Conservation (phyloP, 2,329 filamentous ascomycete species). For the Fonsecaea erecta region DNA sequence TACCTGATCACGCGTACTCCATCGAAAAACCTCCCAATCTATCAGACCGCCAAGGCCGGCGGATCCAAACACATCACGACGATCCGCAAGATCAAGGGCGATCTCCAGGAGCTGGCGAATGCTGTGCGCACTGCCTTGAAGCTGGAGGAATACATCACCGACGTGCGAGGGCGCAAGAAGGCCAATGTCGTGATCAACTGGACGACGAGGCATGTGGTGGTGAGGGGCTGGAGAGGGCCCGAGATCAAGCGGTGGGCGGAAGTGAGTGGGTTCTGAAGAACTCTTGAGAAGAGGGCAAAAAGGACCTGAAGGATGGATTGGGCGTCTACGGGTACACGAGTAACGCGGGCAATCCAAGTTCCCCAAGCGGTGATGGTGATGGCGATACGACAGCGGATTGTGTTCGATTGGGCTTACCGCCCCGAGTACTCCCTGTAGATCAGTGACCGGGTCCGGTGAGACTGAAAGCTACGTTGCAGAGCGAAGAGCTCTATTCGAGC, state of each 20-base stretch:
- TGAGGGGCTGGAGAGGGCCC: constrained; percentile 63
- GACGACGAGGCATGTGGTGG: constrained; percentile 72
- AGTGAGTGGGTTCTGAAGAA: constrained; percentile 40
- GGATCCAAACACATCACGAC: constrained; percentile 75
- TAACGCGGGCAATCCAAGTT: background rate
- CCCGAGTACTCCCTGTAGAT: background rate
- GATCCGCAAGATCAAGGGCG: constrained; percentile 79
- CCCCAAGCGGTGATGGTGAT: background rate
- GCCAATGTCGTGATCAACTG: constrained; percentile 57
- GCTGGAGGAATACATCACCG: constrained; percentile 55
- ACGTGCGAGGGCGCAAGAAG: constrained; percentile 40
- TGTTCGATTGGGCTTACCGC: background rate
- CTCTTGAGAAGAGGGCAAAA: background rate
- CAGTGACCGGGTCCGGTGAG: background rate
- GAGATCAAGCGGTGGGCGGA: constrained; percentile 39
- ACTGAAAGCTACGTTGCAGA: background rate
- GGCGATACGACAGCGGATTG: background rate
- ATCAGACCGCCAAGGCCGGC: constrained; percentile 72
- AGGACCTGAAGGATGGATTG: no score
- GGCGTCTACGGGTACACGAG: background rate
- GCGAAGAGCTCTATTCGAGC: background rate
- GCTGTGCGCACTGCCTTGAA: constrained; percentile 66
- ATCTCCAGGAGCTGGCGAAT: constrained; percentile 65
- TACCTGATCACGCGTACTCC: constrained; percentile 76
- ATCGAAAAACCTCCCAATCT: constrained; percentile 75